A percentile compares a stretch with the other conserved stretches of the same genome.
These are phyloP conservation scores for Ogataea naganishii DNA, from an alignment of 805 yeast species.

Conservation along the genomic window DNA sequence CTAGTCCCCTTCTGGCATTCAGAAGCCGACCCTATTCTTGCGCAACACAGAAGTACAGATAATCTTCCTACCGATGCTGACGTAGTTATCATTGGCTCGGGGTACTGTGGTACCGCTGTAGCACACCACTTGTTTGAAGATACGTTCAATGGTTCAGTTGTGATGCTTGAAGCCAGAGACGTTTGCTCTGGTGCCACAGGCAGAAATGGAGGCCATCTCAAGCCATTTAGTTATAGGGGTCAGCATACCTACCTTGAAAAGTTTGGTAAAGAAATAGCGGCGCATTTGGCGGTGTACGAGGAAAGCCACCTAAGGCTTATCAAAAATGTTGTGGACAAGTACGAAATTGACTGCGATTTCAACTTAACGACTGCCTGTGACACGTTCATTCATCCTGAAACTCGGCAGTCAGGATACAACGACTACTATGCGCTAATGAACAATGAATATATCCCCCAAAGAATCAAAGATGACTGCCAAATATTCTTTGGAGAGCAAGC, in stretches of 20 bases:
- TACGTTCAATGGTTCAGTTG: conserved; percentile 7
- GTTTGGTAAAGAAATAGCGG: conserved; percentile 21
- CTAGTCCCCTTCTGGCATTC: conserved; percentile 7
- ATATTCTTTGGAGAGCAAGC: conserved; percentile 24
- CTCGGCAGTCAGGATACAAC: conserved; percentile 7
- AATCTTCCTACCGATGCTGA: conserved; percentile 28
- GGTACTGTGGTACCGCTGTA: conserved; percentile 34
- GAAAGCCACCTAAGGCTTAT: conserved; percentile 24
- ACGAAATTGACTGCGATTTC: conserved; percentile 29
- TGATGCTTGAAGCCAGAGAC: conserved; percentile 27
- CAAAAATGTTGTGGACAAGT: conserved; percentile 23
- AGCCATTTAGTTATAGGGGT: conserved; percentile 21
- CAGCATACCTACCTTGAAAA: conserved; percentile 9
- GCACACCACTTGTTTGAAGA: conserved; percentile 26
- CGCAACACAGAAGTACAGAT: conserved; percentile 14
- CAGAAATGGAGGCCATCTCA: conserved; percentile 39
- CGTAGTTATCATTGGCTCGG: conserved; percentile 34
- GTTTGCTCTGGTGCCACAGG: conserved; percentile 34
- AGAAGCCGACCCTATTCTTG: conserved; percentile 6
- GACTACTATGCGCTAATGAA: conserved; percentile 15
- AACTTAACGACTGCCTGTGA: conserved; percentile 26
- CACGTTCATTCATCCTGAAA: conserved; percentile 16
- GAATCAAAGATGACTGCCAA: conserved; percentile 20
- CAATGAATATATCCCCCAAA: conserved; percentile 20
- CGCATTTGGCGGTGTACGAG: conserved; percentile 28